Evolutionary conservation across 352 stramenopile genomes (phyloP).

Genomic region (Globisporangium yorkense): DNA sequence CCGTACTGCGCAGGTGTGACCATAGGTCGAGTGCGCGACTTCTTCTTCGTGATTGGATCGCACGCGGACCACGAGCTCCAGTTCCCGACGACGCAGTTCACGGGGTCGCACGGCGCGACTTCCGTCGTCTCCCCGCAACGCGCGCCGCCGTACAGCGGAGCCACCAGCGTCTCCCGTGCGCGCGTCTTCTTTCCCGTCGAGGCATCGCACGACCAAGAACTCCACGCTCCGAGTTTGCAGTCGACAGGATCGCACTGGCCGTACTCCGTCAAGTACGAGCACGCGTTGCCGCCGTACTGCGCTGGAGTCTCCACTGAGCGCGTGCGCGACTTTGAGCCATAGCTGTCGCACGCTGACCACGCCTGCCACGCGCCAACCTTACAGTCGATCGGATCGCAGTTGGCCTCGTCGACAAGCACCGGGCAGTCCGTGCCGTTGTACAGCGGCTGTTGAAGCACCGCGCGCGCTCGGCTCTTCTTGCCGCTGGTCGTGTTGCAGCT

Average conservation of each 20-base stretch:
- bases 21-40: conserved; percentile 26
- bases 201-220: conserved; percentile 27
- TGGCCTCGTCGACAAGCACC: conserved; percentile 15
- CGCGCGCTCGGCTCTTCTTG: conserved; percentile 29
- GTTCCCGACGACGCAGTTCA: conserved; percentile 39
- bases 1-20: conserved; percentile 23
- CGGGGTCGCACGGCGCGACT: conserved; percentile 31
- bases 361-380: conserved; percentile 21
- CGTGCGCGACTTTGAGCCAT: conserved; percentile 26
- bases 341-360: conserved; percentile 28
- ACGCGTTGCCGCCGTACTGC: conserved; percentile 36
- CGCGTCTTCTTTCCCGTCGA: conserved; percentile 29
- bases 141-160: conserved; percentile 30
- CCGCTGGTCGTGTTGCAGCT: conserved; percentile 24
- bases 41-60: conserved; percentile 20
- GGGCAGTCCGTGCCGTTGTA: conserved; percentile 30
- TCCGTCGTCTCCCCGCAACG: conserved; percentile 23
- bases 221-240: conserved; percentile 39
- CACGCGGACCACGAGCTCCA: conserved; percentile 28
- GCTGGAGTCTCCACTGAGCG: conserved; percentile 18
- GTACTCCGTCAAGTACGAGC: conserved; percentile 21
- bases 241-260: conserved; percentile 32
- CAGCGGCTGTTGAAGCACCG: conserved; percentile 24
- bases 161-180: conserved; percentile 20
- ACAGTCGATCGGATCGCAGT: conserved; percentile 38